These are phyloP conservation scores for Xylaria longipes DNA, from an alignment of 495 filamentous ascomycete species.

Conservation along the genomic window DNA sequence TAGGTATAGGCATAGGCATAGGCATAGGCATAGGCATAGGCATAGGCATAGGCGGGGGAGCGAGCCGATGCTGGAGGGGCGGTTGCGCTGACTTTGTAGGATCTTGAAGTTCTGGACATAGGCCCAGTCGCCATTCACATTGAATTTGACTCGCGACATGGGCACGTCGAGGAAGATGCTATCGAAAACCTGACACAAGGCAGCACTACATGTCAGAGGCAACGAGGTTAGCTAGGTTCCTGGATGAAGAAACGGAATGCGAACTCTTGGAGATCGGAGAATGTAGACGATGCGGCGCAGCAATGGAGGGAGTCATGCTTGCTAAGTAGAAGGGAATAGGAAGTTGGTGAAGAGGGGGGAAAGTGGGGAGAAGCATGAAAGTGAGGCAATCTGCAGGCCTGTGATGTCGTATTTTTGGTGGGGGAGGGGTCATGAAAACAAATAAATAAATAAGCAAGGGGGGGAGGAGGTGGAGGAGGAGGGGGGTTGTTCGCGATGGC, in stretches of 20 bases:
- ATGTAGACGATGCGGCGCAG: not conserved
- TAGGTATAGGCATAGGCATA: not conserved
- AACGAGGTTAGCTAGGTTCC: conserved; percentile 23
- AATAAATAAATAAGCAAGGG: conserved; percentile 35
- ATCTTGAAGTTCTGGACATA: conserved; percentile 99
- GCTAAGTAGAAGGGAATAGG: not conserved
- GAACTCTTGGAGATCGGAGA: not conserved
- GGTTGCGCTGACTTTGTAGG: conserved; percentile 76
- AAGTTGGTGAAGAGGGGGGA: not conserved
- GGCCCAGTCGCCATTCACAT: conserved; percentile 94
- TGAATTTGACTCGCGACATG: conserved; percentile 97
- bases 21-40: not conserved
- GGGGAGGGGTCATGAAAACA: conserved; percentile 42
- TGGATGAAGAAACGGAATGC: not conserved
- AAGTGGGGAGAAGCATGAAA: not conserved
- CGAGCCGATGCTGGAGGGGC: not conserved
- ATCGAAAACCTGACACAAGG: conserved; percentile 95
- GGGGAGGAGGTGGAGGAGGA: too few relatives aligned
- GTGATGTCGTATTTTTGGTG: conserved; percentile 31
- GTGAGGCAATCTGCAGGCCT: not conserved
- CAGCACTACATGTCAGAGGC: conserved; percentile 67
- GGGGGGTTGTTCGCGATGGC: conserved; percentile 27
- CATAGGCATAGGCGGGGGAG: conserved; percentile 18
- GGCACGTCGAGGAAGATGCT: conserved; percentile 96
- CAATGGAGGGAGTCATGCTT: not conserved